phyloP scores from a whole-genome alignment of 1,139 yeast species.

The Suhomyces bokatorum region DNA sequence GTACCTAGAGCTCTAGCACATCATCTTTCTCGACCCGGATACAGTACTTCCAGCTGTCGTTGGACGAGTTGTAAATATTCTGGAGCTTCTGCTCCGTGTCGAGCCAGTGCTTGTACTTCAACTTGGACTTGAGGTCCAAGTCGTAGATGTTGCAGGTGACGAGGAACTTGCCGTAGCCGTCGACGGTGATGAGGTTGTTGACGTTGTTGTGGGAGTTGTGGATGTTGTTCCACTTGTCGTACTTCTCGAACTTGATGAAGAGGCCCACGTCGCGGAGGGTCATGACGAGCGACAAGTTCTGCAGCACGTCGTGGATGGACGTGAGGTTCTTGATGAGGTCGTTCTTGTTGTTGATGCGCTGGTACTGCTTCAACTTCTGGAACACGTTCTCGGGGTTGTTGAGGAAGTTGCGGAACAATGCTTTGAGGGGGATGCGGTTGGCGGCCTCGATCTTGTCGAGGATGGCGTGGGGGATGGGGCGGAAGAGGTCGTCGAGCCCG shows the following conservation, averaged over 20 bases:
- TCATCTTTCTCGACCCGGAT: constrained; percentile 15
- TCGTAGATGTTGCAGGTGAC: constrained; percentile 45
- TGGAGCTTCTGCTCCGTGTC: constrained; percentile 37
- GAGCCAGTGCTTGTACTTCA: constrained; percentile 46
- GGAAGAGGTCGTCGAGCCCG: constrained; percentile 39
- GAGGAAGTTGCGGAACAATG: constrained; percentile 31
- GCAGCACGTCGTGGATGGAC: constrained; percentile 44
- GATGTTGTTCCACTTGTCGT: constrained; percentile 28
- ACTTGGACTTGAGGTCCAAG: constrained; percentile 43
- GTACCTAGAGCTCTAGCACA: constrained; percentile 6
- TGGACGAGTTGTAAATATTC: constrained; percentile 36
- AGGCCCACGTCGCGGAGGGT: constrained; percentile 58
- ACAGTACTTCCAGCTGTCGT: constrained; percentile 42
- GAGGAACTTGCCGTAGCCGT: constrained; percentile 30
- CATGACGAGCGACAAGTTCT: constrained; percentile 49
- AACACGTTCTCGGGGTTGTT: constrained; percentile 37
- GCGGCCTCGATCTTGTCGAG: constrained; percentile 18
- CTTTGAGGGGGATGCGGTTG: constrained; percentile 31
- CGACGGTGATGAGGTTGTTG: constrained; percentile 31
- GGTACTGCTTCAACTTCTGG: constrained; percentile 38
- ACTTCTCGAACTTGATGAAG: constrained; percentile 44
- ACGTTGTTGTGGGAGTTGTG: constrained; percentile 40
- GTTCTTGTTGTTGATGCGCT: constrained; percentile 35
- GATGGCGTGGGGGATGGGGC: constrained; percentile 27
- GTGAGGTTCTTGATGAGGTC: constrained; percentile 38